Percentiles rank a stretch among this genome's conserved stretches.
phyloP scores from a whole-genome alignment of 2,329 filamentous ascomycete genomes.

The Fusarium citri region DNA sequence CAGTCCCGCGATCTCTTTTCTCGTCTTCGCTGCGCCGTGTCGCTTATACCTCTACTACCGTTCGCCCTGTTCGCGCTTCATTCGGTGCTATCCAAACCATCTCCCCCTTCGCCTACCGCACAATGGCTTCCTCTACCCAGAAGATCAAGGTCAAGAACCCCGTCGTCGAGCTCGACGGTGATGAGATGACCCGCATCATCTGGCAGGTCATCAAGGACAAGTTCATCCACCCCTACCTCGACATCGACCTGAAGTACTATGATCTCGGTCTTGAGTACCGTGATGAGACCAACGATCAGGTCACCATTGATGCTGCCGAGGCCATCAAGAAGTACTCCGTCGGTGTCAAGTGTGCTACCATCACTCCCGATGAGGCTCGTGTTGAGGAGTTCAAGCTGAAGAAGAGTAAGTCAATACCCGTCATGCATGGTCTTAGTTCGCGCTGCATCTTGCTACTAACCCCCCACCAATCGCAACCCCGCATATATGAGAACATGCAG shows the following conservation, averaged over 20 bases:
- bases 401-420: constrained; percentile 75
- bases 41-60: constrained; percentile 41
- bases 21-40: constrained; percentile 48
- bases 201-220: constrained; percentile 99
- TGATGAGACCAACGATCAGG: constrained; percentile 95
- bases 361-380: constrained; percentile 95
- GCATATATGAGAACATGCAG: constrained; percentile 40
- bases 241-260: constrained; percentile 98
- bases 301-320: constrained; percentile 93
- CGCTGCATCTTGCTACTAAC: constrained; percentile 29
- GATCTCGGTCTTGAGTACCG: constrained; percentile 93
- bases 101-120: constrained; percentile 73
- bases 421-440: constrained; percentile 12
- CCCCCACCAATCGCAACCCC: constrained; percentile 41
- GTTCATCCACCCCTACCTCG: constrained; percentile 95
- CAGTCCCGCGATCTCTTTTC: constrained; percentile 49
- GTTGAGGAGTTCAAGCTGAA: constrained; percentile 99
- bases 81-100: constrained; percentile 54
- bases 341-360: constrained; percentile 98
- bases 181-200: constrained; percentile 98
- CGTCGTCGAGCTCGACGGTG: constrained; percentile 95
- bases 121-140: constrained; percentile 65
- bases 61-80: constrained; percentile 59
- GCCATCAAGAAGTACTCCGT: constrained; percentile 99
- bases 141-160: constrained; percentile 99